These are phyloP conservation scores for Eucalyptus marginata DNA, from an alignment of 345 rosid species.

Conservation along the genomic window DNA sequence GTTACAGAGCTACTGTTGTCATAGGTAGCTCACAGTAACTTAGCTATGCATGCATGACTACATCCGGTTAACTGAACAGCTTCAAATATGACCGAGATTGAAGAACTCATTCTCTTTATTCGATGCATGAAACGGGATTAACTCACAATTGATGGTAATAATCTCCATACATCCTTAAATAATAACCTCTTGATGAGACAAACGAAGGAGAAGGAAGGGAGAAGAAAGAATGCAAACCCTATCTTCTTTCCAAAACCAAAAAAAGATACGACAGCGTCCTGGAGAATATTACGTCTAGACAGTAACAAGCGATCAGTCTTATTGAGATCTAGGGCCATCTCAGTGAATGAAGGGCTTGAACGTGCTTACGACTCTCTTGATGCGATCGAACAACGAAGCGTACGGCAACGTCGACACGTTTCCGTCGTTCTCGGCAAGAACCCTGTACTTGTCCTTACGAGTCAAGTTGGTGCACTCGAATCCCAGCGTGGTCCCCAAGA, in stretches of 20 bases:
- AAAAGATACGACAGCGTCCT: neutral
- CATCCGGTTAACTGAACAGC: neutral
- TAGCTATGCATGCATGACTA: neutral
- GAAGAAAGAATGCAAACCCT: neutral
- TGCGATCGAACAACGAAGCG: constrained; percentile 34
- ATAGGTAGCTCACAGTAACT: neutral
- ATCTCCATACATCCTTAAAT: neutral
- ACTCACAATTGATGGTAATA: neutral
- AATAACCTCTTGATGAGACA: neutral
- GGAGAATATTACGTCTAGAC: neutral
- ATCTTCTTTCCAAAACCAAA: neutral
- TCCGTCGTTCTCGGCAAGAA: constrained; percentile 84
- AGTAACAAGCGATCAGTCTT: neutral
- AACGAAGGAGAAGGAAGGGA: neutral
- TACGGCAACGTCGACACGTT: constrained; percentile 22
- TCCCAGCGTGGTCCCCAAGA: constrained; percentile 73
- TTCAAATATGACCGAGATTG: neutral
- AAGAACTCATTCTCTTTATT: neutral
- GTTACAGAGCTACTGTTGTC: neutral
- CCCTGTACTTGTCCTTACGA: constrained; percentile 75
- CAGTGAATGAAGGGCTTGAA: constrained; percentile 37
- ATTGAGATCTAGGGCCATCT: neutral
- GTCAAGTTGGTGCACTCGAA: constrained; percentile 93
- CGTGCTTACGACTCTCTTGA: constrained; percentile 45
- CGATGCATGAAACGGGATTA: neutral